A percentile compares a stretch with the other conserved stretches of the same genome.
These are phyloP conservation scores for Pleurotus sapidus DNA, from an alignment of 768 basidiomycete species.

Conservation along the genomic window DNA sequence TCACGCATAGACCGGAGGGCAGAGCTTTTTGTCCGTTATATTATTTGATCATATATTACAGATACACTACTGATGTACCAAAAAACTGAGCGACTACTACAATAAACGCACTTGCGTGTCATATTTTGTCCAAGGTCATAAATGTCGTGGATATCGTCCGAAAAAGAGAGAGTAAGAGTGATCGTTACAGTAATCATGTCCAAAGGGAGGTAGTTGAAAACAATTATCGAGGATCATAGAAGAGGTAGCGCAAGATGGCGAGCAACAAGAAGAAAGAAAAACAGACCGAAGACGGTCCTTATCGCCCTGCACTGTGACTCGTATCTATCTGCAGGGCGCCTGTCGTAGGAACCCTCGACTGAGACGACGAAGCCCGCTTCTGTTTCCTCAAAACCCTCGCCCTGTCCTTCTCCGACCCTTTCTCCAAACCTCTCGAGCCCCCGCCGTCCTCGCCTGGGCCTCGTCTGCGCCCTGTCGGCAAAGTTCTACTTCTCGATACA, in stretches of 20 bases:
- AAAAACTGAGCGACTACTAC: not conserved
- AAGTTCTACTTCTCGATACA: conserved; percentile 60
- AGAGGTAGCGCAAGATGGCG: too few species aligned
- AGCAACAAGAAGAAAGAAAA: too few species aligned
- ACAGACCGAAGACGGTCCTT: too few species aligned
- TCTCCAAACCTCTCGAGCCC: conserved; percentile 10
- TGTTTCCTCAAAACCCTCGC: conserved; percentile 49
- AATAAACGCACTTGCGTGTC: not conserved
- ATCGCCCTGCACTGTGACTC: conserved; percentile 1
- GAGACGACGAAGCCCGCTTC: conserved; percentile 41
- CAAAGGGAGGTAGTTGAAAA: not conserved
- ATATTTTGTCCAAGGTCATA: not conserved
- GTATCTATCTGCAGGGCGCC: not conserved
- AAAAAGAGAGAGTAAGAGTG: not conserved
- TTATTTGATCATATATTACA: not conserved
- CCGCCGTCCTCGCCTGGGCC: conserved; percentile 16
- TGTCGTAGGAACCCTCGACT: conserved; percentile 18
- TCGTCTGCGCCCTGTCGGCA: conserved; percentile 46
- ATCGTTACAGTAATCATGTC: not conserved
- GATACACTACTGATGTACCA: not conserved
- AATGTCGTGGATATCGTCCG: not conserved
- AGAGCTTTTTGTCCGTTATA: not conserved
- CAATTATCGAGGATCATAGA: not conserved
- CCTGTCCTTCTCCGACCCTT: conserved; percentile 27
- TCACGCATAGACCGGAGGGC: conserved; percentile 33